These are phyloP conservation scores for Dothiorella sarmentorum DNA, from an alignment of 2,329 filamentous ascomycete species.

Conservation along the genomic window DNA sequence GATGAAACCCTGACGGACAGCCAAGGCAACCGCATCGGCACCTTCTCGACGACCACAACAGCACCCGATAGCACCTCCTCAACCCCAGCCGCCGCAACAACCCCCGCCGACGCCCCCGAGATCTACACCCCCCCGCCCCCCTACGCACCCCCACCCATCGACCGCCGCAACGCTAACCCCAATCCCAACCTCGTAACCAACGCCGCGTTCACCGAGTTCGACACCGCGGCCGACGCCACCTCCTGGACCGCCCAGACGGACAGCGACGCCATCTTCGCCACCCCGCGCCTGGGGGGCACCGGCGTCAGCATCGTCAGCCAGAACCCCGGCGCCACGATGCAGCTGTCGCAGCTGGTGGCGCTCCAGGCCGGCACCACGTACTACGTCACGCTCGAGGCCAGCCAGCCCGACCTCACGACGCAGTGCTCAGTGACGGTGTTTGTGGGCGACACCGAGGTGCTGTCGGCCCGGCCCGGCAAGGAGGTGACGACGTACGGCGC, in stretches of 20 bases:
- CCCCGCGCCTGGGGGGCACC: constrained; percentile 12
- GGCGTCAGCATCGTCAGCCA: constrained; percentile 26
- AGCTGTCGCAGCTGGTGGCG: constrained; percentile 27
- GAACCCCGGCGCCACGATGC: constrained; percentile 23
- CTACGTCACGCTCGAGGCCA: constrained; percentile 27
- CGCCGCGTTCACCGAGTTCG: constrained; percentile 24
- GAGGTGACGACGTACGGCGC: background rate
- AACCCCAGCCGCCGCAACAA: constrained; percentile 18
- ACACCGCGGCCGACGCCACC: constrained; percentile 20
- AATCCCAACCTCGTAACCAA: constrained; percentile 28
- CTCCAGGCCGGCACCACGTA: constrained; percentile 29
- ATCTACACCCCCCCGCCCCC: background rate
- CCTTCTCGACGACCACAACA: background rate
- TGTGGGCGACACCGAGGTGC: background rate
- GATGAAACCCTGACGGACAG: constrained; percentile 3
- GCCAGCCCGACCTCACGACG: constrained; percentile 24
- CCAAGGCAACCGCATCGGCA: background rate
- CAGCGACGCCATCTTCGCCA: constrained; percentile 25
- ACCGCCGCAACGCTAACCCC: constrained; percentile 23
- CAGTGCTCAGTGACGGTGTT: background rate
- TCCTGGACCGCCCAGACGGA: constrained; percentile 25
- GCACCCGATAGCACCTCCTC: constrained; percentile 11
- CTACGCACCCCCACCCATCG: background rate
- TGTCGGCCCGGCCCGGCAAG: background rate
- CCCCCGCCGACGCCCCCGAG: constrained; percentile 18